phyloP scores from a whole-genome alignment of 305 asterid genomes.

The Coffea humblotiana region DNA sequence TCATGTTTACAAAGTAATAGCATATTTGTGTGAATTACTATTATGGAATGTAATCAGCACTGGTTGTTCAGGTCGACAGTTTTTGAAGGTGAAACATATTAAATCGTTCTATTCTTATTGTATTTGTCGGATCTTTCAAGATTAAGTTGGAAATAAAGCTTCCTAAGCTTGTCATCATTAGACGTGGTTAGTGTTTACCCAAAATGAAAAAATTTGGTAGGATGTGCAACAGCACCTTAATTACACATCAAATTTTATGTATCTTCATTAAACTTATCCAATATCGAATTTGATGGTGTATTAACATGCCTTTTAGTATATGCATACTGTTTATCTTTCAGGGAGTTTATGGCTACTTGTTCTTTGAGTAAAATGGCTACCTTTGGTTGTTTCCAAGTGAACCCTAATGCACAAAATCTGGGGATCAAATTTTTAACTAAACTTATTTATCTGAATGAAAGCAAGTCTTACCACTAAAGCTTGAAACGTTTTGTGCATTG shows the following conservation, averaged over 20 bases:
- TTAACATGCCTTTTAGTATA: not conserved
- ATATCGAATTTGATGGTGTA: not conserved
- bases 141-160: not conserved
- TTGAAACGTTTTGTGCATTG: not conserved
- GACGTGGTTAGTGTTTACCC: not conserved
- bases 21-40: not conserved
- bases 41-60: not conserved
- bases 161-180: not conserved
- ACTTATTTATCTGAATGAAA: not conserved
- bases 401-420: not conserved
- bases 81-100: not conserved
- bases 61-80: not conserved
- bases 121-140: not conserved
- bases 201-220: not conserved
- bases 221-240: not conserved
- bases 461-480: not conserved
- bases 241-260: not conserved
- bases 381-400: not conserved
- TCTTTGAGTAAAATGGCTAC: slow-evolving; percentile 2
- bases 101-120: not conserved
- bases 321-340: slow-evolving; percentile 1
- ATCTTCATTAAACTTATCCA: not conserved
- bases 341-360: not conserved
- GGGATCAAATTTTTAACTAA: not conserved
- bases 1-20: slow-evolving; percentile 4